Base-by-base conservation (phyloP, 805 yeast species). In the Kregervanrija pseudodelftensis region DNA sequence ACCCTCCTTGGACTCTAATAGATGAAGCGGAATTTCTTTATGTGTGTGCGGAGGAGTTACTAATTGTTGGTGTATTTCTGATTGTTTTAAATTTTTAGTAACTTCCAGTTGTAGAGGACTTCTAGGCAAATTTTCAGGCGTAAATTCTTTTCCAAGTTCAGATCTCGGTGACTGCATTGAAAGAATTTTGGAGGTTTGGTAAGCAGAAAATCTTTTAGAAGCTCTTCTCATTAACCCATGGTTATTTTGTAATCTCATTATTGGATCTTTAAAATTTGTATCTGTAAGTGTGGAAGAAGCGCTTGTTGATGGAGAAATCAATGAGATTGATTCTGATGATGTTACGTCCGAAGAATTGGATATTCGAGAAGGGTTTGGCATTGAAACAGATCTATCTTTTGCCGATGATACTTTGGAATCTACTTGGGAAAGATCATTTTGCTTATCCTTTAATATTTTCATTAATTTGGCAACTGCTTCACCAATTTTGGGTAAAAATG, bases 151-250 rank as follows among this genome's bases (percentile, higher is more conserved):
- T 7, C 28, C 28, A 22, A 22, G 28, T 10, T 39, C 44, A 28
- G 45, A 33, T 30, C 11, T 41, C 1, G 54, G 46, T 11, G 49
- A 41, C 17, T 49, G 41, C 64, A 61, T 59, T 5, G 61, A 59
- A 4, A 59, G 48, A 4, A 60, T 60, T 40, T 60, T 58, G 12
- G 58, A 51, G 0, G 62, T 59, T 57, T 91, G 98, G 49, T 90
- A 91, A 0, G 97, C 96, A 5, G 96, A 88, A 59, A 84, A 91
- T 44, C 99, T 70, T 54, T 91, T 83, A 0, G 97, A 90, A 0
- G 98, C 99, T 49, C 96, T 76, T 53, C 99, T 75, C 67, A 84
- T 95, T 31, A 93, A 68, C 3, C 86, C 83, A 40, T 85, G 86
- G 3, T 90, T 87, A 39, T 82, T 80, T 56, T 91, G 96, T 9